Percentiles rank a stretch among this genome's conserved stretches.
phyloP scores from a whole-genome alignment of 2,329 filamentous ascomycete species.

The Gaeumannomyces sp. region DNA sequence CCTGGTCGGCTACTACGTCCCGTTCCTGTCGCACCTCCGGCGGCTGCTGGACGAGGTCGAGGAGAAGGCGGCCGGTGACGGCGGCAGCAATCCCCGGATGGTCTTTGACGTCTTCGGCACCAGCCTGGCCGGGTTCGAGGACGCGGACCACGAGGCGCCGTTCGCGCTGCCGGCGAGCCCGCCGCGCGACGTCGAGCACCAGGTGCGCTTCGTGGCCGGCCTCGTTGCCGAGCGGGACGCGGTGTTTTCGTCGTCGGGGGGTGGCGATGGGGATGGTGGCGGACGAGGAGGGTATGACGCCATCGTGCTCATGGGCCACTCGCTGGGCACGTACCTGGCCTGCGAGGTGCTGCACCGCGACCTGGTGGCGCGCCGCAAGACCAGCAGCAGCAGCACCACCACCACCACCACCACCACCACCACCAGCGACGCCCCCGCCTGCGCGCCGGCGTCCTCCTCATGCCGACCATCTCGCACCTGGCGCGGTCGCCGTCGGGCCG shows the following conservation, averaged over 20 bases:
- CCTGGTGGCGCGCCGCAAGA: slow-evolving; percentile 16
- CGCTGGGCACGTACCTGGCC: slow-evolving; percentile 65
- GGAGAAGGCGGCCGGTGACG: slow-evolving; percentile 15
- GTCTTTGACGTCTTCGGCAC: slow-evolving; percentile 52
- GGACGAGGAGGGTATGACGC: slow-evolving; percentile 34
- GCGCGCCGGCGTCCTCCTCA: slow-evolving; percentile 56
- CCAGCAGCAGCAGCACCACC: neutral
- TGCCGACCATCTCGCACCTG: slow-evolving; percentile 70
- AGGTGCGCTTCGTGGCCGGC: slow-evolving; percentile 40
- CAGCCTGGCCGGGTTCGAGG: slow-evolving; percentile 53
- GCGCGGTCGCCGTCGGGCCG: slow-evolving; percentile 54
- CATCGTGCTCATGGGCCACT: slow-evolving; percentile 67
- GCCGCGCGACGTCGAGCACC: slow-evolving; percentile 47
- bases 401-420: neutral
- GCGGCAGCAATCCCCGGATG: slow-evolving; percentile 8
- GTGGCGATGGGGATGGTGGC: slow-evolving; percentile 5
- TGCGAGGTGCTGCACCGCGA: slow-evolving; percentile 61
- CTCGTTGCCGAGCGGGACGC: slow-evolving; percentile 25
- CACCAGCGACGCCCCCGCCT: slow-evolving; percentile 24
- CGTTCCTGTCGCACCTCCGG: slow-evolving; percentile 57
- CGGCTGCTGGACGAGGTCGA: slow-evolving; percentile 42
- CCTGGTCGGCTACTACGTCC: slow-evolving; percentile 64
- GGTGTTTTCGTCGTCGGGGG: slow-evolving; percentile 15
- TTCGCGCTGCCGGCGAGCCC: slow-evolving; percentile 31
- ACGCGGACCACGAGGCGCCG: slow-evolving; percentile 40